A percentile compares a stretch with the other conserved stretches of the same genome.
phyloP scores from a whole-genome alignment of 495 filamentous ascomycete species.

The Hyaloscypha finlandica region DNA sequence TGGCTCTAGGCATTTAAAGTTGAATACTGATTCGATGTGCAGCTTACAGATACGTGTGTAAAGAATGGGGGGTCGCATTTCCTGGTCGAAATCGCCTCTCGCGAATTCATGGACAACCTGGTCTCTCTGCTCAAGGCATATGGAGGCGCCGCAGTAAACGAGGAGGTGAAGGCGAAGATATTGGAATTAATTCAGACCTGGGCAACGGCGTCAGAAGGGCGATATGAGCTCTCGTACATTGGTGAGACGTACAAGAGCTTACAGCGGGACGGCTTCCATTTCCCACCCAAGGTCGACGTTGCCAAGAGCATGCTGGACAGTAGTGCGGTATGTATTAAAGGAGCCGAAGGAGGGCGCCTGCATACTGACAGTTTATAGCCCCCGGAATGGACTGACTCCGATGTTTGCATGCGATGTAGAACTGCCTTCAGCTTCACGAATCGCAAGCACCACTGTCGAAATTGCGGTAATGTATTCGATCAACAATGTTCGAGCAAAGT shows the following conservation, averaged over 20 bases:
- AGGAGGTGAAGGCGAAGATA: constrained; percentile 85
- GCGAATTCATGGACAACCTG: constrained; percentile 98
- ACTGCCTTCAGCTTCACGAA: constrained; percentile 97
- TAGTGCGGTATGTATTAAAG: constrained; percentile 73
- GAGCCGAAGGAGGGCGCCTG: constrained; percentile 3
- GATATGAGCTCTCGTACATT: constrained; percentile 81
- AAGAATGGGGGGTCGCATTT: constrained; percentile 99
- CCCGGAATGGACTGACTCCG: constrained; percentile 96
- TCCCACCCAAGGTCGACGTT: constrained; percentile 85
- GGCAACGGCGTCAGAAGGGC: constrained; percentile 87
- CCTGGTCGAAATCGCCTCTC: constrained; percentile 87
- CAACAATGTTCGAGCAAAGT: constrained; percentile 89
- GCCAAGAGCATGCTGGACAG: constrained; percentile 96
- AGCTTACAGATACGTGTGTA: constrained; percentile 93
- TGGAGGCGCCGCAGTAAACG: constrained; percentile 73
- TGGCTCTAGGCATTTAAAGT: neutral
- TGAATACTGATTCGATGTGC: neutral
- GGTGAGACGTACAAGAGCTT: constrained; percentile 81
- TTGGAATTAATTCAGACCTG: constrained; percentile 91
- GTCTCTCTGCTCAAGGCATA: constrained; percentile 83
- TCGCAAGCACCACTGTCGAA: constrained; percentile 95
- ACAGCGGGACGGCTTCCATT: constrained; percentile 81
- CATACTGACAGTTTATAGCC: constrained; percentile 57
- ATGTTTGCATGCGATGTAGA: constrained; percentile 97
- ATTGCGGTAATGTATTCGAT: constrained; percentile 96